These are phyloP conservation scores for Davidsoniella virescens DNA, from an alignment of 2,329 filamentous ascomycete species.

Conservation along the genomic window DNA sequence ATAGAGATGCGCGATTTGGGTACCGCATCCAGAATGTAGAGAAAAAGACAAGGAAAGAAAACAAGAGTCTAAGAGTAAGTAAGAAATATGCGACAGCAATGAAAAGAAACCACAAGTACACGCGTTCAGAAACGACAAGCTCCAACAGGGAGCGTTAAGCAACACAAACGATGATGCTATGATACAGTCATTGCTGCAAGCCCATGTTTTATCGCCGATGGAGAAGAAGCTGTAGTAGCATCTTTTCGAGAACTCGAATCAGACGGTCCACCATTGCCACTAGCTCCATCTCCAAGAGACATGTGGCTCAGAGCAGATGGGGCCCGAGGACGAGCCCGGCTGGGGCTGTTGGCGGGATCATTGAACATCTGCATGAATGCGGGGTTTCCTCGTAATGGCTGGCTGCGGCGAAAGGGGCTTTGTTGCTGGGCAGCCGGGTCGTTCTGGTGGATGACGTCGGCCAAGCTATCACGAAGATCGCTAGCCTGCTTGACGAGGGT, in stretches of 20 bases:
- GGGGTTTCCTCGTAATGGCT: conserved; percentile 27
- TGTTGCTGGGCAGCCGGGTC: conserved; percentile 36
- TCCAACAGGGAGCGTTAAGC: too few species aligned
- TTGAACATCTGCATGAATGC: conserved; percentile 52
- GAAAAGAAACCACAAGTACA: not conserved
- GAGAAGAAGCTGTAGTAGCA: not conserved
- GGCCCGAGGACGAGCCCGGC: not conserved
- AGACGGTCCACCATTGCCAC: too few species aligned
- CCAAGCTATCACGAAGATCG: conserved; percentile 40
- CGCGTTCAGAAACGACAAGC: not conserved
- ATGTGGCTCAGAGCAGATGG: not conserved
- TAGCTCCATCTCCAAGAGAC: not conserved
- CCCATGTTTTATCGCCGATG: too few species aligned
- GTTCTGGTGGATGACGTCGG: conserved; percentile 41
- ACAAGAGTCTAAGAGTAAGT: not conserved
- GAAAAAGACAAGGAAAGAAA: not conserved
- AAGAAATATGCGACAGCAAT: not conserved
- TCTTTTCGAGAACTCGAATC: not conserved
- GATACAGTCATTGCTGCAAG: too few species aligned
- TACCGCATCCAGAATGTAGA: too few species aligned
- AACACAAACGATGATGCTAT: too few species aligned
- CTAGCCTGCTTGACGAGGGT: conserved; percentile 47
- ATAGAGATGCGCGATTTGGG: too few species aligned
- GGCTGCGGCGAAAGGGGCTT: conserved; percentile 29
- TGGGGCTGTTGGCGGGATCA: conserved; percentile 29